These are phyloP conservation scores for Protea cynaroides DNA, from an alignment of 164 flowering plant genomes.

Conservation along the genomic window DNA sequence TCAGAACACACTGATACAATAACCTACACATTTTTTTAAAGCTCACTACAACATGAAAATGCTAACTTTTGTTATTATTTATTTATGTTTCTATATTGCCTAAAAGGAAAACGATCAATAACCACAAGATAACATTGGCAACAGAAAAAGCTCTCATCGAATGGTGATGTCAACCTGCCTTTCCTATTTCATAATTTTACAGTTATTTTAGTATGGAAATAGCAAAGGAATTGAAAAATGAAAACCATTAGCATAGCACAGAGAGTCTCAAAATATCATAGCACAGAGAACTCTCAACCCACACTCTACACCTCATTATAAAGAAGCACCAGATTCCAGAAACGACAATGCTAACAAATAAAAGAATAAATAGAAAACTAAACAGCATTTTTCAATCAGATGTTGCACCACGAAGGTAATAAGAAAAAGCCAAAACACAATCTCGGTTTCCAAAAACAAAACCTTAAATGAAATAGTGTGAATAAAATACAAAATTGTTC, in stretches of 20 bases:
- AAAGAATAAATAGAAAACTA: neutral
- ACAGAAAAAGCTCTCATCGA: neutral
- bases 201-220: neutral
- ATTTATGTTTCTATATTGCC: no score
- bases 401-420: neutral
- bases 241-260: neutral
- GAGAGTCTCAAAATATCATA: neutral
- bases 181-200: no score
- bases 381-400: neutral
- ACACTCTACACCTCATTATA: neutral
- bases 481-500: neutral
- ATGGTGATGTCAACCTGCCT: neutral
- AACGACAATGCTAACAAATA: neutral
- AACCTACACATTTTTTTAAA: neutral
- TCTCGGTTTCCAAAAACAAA: neutral
- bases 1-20: neutral
- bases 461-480: constrained; percentile 1
- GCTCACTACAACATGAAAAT: neutral
- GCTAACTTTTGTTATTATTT: neutral
- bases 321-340: neutral
- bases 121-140: no score
- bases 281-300: neutral
- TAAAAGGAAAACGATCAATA: no score
- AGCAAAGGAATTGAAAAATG: neutral
- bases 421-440: neutral